Evolutionary conservation across 2,329 filamentous ascomycete genomes (phyloP).

Genomic region (Xylaria sp.): DNA sequence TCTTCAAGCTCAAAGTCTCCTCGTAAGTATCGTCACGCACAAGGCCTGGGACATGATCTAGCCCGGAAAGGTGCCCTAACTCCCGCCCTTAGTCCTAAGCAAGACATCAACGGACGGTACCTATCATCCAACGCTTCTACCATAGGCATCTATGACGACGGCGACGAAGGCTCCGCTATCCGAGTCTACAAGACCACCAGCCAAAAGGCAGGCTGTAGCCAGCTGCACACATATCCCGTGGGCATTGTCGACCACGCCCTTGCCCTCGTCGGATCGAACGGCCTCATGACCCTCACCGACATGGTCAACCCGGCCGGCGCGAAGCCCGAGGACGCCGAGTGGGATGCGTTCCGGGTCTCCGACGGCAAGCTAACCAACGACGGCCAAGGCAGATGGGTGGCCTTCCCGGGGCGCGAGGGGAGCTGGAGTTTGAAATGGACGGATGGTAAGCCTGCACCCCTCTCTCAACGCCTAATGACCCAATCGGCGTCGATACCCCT

Average conservation of each 20-base stretch:
- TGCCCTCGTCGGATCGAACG: conserved; percentile 44
- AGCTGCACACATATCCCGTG: conserved; percentile 47
- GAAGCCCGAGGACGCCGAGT: conserved; percentile 40
- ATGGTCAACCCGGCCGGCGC: conserved; percentile 41
- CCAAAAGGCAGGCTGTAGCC: conserved; percentile 36
- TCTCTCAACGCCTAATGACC: neutral
- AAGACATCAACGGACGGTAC: conserved; percentile 42
- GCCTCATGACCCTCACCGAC: conserved; percentile 43
- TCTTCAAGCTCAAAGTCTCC: conserved; percentile 38
- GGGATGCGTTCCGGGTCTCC: conserved; percentile 43
- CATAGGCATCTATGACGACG: conserved; percentile 42
- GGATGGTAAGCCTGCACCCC: conserved; percentile 44
- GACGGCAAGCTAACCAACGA: conserved; percentile 35
- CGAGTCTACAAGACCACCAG: conserved; percentile 41
- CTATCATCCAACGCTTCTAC: conserved; percentile 39
- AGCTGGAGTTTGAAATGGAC: conserved; percentile 47
- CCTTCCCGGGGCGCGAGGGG: conserved; percentile 37
- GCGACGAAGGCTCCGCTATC: conserved; percentile 29
- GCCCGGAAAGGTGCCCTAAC: neutral
- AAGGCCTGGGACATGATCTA: neutral
- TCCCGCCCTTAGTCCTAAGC: conserved; percentile 1
- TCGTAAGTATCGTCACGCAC: conserved; percentile 28
- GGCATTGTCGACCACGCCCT: conserved; percentile 46
- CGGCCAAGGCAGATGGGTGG: conserved; percentile 42
- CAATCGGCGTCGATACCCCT: neutral